These are phyloP conservation scores for Pyrenula massariospora DNA, from an alignment of 495 filamentous ascomycete genomes.

Conservation along the genomic window DNA sequence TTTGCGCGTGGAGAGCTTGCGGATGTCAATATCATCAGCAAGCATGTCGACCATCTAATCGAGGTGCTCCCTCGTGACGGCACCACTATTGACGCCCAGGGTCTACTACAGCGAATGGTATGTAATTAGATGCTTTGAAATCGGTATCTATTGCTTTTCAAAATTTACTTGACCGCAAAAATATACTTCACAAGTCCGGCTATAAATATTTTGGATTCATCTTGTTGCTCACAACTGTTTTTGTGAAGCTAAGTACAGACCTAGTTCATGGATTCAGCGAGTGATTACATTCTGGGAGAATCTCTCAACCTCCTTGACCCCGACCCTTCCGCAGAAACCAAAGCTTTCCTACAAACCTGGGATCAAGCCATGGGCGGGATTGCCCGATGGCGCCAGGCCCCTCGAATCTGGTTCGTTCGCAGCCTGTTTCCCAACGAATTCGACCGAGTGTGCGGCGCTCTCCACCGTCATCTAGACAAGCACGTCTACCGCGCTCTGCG, in stretches of 20 bases:
- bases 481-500: background rate
- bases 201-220: no score
- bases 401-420: background rate
- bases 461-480: background rate
- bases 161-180: no score
- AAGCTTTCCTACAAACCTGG: background rate
- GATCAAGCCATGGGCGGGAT: background rate
- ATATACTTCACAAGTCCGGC: no score
- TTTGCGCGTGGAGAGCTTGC: constrained; percentile 15
- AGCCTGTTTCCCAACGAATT: background rate
- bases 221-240: no score
- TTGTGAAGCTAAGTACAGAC: background rate
- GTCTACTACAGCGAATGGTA: constrained; percentile 11
- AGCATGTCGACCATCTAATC: constrained; percentile 44
- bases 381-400: background rate
- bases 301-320: background rate
- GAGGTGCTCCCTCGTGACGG: constrained; percentile 29
- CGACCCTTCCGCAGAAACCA: background rate
- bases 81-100: constrained; percentile 45
- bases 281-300: background rate
- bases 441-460: background rate
- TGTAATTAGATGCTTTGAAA: no score
- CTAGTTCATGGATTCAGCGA: background rate
- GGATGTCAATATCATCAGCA: constrained; percentile 38
- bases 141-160: no score